Conservation (phyloP, 306 rosid genomes). For the Cucurbita maxima region DNA sequence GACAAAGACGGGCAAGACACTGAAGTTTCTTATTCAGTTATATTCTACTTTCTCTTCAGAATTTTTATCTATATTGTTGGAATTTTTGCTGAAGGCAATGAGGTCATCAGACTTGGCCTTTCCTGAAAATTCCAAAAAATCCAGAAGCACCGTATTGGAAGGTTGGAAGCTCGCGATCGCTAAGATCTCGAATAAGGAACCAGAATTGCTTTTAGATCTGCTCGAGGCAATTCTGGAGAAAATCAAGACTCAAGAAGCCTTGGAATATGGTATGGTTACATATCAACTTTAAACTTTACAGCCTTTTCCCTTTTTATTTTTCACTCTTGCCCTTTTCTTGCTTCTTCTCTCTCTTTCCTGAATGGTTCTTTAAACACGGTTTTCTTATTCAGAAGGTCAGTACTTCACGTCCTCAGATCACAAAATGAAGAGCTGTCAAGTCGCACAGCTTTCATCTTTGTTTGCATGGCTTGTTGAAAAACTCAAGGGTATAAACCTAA, state of each 20-base stretch:
- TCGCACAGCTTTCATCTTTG: constrained; percentile 43
- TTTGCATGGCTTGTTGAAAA: constrained; percentile 60
- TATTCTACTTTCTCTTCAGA: constrained; percentile 69
- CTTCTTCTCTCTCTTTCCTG: background rate
- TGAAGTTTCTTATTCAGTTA: constrained; percentile 47
- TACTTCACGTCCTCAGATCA: constrained; percentile 14
- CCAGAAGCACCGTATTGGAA: constrained; percentile 22
- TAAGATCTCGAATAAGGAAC: constrained; percentile 50
- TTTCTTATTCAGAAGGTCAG: constrained; percentile 19
- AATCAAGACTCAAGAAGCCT: constrained; percentile 39
- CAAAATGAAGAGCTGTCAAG: constrained; percentile 16
- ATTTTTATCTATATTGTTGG: constrained; percentile 55
- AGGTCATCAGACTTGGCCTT: constrained; percentile 27
- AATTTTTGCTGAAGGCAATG: constrained; percentile 37
- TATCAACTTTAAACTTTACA: background rate
- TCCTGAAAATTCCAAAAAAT: constrained; percentile 19
- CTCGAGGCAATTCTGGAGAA: constrained; percentile 50
- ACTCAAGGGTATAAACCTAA: constrained; percentile 22
- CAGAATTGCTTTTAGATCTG: constrained; percentile 60
- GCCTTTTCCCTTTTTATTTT: background rate
- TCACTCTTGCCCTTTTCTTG: background rate
- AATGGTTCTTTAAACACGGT: background rate
- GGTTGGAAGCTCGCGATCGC: constrained; percentile 48
- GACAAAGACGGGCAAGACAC: constrained; percentile 31
- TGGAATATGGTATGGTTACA: constrained; percentile 32